These are phyloP conservation scores for Cyanophora paradoxa DNA, from an alignment of 78 protist species.

Conservation along the genomic window DNA sequence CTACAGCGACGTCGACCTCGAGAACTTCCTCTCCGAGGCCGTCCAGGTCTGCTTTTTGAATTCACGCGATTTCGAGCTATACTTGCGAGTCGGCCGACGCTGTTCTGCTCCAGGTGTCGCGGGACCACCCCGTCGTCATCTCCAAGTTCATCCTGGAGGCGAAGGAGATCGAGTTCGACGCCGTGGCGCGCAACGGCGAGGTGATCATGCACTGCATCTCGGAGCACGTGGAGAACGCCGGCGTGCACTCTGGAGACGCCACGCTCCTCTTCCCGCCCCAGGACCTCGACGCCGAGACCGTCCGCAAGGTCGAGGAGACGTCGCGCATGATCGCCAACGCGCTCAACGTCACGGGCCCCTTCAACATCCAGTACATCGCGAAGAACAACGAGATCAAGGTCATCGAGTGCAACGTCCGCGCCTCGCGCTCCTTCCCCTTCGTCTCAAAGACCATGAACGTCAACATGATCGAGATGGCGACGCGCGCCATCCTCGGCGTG, in stretches of 20 bases:
- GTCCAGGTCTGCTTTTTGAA: too few species aligned
- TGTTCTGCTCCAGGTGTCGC: conserved; percentile 48
- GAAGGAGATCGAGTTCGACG: conserved; percentile 95
- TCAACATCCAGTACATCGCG: conserved; percentile 89
- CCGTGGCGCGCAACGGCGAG: conserved; percentile 80
- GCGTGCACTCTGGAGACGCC: conserved; percentile 97
- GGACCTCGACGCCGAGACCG: conserved; percentile 65
- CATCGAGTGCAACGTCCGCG: conserved; percentile 90
- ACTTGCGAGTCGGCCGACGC: not conserved
- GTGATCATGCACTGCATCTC: conserved; percentile 80
- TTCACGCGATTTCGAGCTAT: too few species aligned
- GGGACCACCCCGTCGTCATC: conserved; percentile 81
- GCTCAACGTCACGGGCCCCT: conserved; percentile 86
- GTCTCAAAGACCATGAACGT: conserved; percentile 74
- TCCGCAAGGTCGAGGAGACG: conserved; percentile 39
- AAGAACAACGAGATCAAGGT: conserved; percentile 85
- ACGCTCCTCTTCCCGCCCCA: conserved; percentile 91
- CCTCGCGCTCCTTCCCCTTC: conserved; percentile 92
- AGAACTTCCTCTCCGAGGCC: conserved; percentile 66
- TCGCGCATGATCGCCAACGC: conserved; percentile 61
- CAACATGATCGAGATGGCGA: conserved; percentile 72
- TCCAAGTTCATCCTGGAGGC: conserved; percentile 86
- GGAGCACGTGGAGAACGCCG: conserved; percentile 97
- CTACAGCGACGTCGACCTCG: conserved; percentile 64
- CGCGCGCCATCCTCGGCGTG: conserved; percentile 58